Base-by-base conservation (phyloP, 139 green algal species). In the Desmodesmus armatus region DNA sequence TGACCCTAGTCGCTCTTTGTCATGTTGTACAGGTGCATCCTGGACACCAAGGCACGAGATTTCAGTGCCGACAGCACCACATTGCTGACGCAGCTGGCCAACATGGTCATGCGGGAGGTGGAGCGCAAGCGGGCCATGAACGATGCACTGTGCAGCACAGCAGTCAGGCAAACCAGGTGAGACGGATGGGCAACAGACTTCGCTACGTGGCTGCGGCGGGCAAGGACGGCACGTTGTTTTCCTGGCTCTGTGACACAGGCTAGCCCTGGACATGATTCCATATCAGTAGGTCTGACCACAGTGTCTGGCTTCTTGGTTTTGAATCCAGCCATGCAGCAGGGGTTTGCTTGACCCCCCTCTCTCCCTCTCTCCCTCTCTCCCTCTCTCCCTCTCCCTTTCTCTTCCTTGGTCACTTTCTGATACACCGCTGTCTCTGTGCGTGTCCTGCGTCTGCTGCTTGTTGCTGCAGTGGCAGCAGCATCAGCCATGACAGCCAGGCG, bases 31-130 rank as follows among this genome's bases (percentile, higher is more conserved):
- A 85, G 80, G 47, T 85, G 80, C 80, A 81, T 87, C 47, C 70
- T 87, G 39, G 81, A 87, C 29, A 13, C 25, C 6, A 62, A 82
- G 53, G 53, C 81, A 2, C 51, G 81, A 11, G 39, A 81, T 0
- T 87, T 87, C 37, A 82, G 49, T n/a, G 70, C 51, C 15, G 81
- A 87, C 13, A 73, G 35, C 53, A 41, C 65, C 25, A 65, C n/a
- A 1, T 33, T 87, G 81, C 66, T 87, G 70, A 51, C 81, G 3
- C 81, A 87, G 71, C 71, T 87, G 51, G 51, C 81, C 29, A 53
- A 33, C 39, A 87, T 87, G 81, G 81, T 81, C 15, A 87, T 87
- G 81, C 70, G 81, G 11, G 81, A 87, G 39, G 71, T 87, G 39
- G 81, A 87, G 70, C 69, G 69, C 70, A 80, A 81, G 70, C 69